Conservation (phyloP, 805 yeast genomes). For the Candida yuanshanica region DNA sequence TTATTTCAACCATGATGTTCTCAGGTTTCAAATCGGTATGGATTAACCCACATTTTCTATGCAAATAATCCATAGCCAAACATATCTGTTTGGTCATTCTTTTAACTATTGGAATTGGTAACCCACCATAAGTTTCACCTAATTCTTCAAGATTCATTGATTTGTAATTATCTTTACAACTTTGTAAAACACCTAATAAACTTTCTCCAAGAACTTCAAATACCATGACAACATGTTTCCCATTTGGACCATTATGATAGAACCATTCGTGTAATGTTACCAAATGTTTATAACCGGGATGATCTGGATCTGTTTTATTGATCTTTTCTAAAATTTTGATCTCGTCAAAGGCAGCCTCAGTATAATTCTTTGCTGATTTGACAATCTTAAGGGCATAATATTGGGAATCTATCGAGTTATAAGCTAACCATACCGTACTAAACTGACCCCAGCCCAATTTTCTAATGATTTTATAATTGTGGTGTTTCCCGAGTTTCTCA, state of each 20-base stretch:
- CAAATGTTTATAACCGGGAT: conserved; percentile 47
- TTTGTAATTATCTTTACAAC: conserved; percentile 25
- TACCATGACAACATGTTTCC: conserved; percentile 60
- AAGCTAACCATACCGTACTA: conserved; percentile 66
- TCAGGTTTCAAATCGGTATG: conserved; percentile 79
- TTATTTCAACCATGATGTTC: conserved; percentile 52
- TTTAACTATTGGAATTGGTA: conserved; percentile 49
- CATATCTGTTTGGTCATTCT: conserved; percentile 53
- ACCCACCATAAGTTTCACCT: conserved; percentile 42
- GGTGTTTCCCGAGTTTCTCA: conserved; percentile 42
- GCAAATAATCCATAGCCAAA: conserved; percentile 51
- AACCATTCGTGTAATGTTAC: conserved; percentile 53
- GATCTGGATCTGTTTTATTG: conserved; percentile 27
- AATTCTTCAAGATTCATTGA: conserved; percentile 12
- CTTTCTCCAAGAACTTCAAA: conserved; percentile 63
- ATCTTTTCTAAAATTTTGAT: conserved; percentile 40
- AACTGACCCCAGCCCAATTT: conserved; percentile 72
- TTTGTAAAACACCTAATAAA: conserved; percentile 42
- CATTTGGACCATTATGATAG: conserved; percentile 54
- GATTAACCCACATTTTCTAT: conserved; percentile 56
- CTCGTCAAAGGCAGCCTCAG: conserved; percentile 64
- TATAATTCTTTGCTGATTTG: conserved; percentile 44
- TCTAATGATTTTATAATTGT: conserved; percentile 42
- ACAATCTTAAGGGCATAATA: conserved; percentile 64
- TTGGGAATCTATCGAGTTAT: conserved; percentile 28